Percentiles rank a stretch among this genome's conserved stretches.
These are phyloP conservation scores for Epichloe hybrida DNA, from an alignment of 2,329 filamentous ascomycete genomes.

Conservation along the genomic window DNA sequence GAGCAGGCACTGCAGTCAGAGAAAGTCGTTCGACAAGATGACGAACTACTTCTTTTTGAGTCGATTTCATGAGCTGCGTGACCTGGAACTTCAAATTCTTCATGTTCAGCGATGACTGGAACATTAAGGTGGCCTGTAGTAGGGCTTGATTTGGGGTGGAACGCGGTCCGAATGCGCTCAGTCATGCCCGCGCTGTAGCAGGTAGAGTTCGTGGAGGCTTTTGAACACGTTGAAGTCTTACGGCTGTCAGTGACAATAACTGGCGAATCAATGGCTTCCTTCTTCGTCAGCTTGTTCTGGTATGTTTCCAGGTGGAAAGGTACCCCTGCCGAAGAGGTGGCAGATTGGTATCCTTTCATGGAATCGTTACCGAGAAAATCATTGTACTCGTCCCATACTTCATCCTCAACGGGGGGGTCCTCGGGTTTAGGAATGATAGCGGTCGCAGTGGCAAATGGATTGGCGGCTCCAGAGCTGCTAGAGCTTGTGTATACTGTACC, in stretches of 20 bases:
- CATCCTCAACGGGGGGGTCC: constrained; percentile 59
- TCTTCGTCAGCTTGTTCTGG: constrained; percentile 22
- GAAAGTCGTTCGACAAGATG: constrained; percentile 20
- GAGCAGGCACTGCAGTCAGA: constrained; percentile 33
- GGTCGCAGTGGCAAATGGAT: constrained; percentile 48
- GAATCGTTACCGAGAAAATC: constrained; percentile 62
- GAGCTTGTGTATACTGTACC: constrained; percentile 37
- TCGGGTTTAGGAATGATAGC: constrained; percentile 50
- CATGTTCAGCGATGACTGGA: not conserved
- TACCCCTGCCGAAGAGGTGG: constrained; percentile 41
- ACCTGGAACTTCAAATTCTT: not conserved
- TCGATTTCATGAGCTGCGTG: not conserved
- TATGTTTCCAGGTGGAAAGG: constrained; percentile 44
- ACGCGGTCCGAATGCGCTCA: constrained; percentile 35
- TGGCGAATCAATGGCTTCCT: constrained; percentile 32
- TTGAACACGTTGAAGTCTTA: constrained; percentile 20
- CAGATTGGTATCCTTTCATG: constrained; percentile 31
- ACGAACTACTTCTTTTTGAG: constrained; percentile 20
- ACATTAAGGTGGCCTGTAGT: constrained; percentile 14
- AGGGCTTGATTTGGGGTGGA: constrained; percentile 28
- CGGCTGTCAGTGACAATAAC: constrained; percentile 24
- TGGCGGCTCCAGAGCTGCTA: constrained; percentile 48
- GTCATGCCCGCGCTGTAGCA: constrained; percentile 42
- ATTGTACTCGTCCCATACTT: constrained; percentile 90
- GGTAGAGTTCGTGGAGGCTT: constrained; percentile 31